Percentiles rank a stretch among this genome's conserved stretches.
Evolutionary conservation across 1,139 yeast species (phyloP).

Genomic region (Kodamaea derodonti): DNA sequence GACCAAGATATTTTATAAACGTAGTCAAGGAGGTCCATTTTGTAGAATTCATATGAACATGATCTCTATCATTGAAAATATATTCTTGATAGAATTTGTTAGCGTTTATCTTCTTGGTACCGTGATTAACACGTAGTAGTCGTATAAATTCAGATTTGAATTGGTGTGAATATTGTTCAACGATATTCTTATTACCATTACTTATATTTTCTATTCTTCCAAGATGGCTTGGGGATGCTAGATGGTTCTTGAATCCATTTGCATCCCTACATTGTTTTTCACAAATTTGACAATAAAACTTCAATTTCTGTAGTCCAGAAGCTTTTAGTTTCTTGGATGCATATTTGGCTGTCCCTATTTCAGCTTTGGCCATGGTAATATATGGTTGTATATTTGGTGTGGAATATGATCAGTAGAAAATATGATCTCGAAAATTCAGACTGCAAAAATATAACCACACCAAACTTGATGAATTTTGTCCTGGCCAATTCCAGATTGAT

Average conservation of each 20-base stretch:
- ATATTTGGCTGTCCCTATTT: constrained; percentile 78
- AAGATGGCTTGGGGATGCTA: constrained; percentile 71
- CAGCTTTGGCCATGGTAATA: constrained; percentile 52
- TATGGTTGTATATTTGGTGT: no score
- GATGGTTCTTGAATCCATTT: constrained; percentile 90
- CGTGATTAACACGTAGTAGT: constrained; percentile 64
- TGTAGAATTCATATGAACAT: constrained; percentile 89
- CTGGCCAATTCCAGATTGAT: no score
- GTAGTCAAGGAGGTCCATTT: constrained; percentile 69
- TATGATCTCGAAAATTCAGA: no score
- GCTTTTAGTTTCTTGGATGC: constrained; percentile 76
- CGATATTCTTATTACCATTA: constrained; percentile 35
- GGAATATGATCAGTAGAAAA: no score
- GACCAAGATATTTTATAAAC: constrained; percentile 64
- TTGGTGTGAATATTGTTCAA: constrained; percentile 55
- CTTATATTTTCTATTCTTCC: constrained; percentile 40
- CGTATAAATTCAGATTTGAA: constrained; percentile 67
- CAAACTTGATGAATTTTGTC: no score
- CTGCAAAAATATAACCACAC: no score
- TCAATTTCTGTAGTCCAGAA: constrained; percentile 78
- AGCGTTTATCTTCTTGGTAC: constrained; percentile 75
- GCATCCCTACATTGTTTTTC: constrained; percentile 92
- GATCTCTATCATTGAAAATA: constrained; percentile 68
- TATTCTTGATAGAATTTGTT: constrained; percentile 89
- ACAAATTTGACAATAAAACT: constrained; percentile 89